Percentiles rank a stretch among this genome's conserved stretches.
These are phyloP conservation scores for Penicillium odoratum DNA, from an alignment of 495 filamentous ascomycete genomes.

Conservation along the genomic window DNA sequence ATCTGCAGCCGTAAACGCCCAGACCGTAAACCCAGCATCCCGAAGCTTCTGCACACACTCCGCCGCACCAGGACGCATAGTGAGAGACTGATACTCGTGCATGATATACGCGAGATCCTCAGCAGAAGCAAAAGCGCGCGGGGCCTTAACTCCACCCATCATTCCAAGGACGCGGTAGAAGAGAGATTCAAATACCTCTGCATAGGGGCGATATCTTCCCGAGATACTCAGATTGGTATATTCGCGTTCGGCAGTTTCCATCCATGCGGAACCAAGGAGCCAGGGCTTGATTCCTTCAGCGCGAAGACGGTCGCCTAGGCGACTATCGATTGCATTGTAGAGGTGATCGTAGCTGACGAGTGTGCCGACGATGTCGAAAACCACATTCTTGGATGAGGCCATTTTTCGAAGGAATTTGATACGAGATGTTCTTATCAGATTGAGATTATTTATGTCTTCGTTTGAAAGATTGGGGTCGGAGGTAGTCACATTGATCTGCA, in stretches of 20 bases:
- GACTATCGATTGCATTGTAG: conserved; percentile 30
- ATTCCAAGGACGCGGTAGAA: conserved; percentile 40
- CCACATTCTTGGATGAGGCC: conserved; percentile 34
- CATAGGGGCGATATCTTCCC: conserved; percentile 29
- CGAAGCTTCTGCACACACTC: conserved; percentile 39
- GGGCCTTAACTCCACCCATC: conserved; percentile 26
- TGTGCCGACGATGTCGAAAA: conserved; percentile 46
- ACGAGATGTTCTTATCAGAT: conserved; percentile 3
- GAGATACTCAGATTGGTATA: conserved; percentile 42
- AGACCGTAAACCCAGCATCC: conserved; percentile 41
- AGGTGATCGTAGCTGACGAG: conserved; percentile 34
- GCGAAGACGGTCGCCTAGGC: conserved; percentile 34
- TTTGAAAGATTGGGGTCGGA: background rate
- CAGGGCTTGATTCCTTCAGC: conserved; percentile 35
- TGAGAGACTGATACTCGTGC: conserved; percentile 27
- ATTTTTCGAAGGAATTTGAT: conserved; percentile 5
- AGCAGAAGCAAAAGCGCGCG: conserved; percentile 30
- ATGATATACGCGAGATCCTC: conserved; percentile 33
- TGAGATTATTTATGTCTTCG: background rate
- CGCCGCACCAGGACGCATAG: conserved; percentile 28
- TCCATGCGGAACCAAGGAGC: conserved; percentile 40
- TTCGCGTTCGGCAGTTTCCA: conserved; percentile 43
- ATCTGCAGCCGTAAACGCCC: conserved; percentile 45
- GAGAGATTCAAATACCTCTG: conserved; percentile 31
- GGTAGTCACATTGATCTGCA: background rate